Base-by-base conservation (phyloP, 2,329 filamentous ascomycete genomes). In the Arthrobotrys sphaeroides region DNA sequence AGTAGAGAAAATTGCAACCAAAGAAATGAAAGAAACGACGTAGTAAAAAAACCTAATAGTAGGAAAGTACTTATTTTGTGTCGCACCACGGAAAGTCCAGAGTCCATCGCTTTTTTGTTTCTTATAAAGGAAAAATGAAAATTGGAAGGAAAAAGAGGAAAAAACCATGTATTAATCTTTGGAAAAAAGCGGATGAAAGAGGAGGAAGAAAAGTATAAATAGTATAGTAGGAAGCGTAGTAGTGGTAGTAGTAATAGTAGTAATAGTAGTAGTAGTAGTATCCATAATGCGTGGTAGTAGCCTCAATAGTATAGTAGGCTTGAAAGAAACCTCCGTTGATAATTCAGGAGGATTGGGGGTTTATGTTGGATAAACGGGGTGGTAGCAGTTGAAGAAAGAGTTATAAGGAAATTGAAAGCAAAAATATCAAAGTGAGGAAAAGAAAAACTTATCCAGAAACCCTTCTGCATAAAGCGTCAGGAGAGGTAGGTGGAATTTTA, bases 341-440 rank as follows among this genome's bases (percentile, higher is more conserved):
- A 57, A 33, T 22, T 80, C 80, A 80, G 83, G 16, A 28, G 45
- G 26, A 24, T n/a, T n/a, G n/a, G n/a, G 53, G 60, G 66, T 70
- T 75, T 64, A 68, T 74, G 53, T 62, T 75, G 67, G 55, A 68
- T 62, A 57, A 57, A 73, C 40, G 26, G 67, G 26, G 51, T 18
- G n/a, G n/a, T 31, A 18, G 51, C 16, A 43, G 47, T 67, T 67
- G 51, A 22, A 13, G n/a, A 36, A 18, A 55, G 38, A 66, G 18
- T n/a, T 3, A 49, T 6, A 64, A 51, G 26, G 12, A 61, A 47
- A 49, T 18, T 13, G 28, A 40, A 49, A 49, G 18, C 24, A 26
- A 18, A 45, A 22, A 67, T 28, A 47, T 26, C 4, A 57, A 36
- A 67, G 40, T 16, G 12, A 55, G 6, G 38, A 45, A 55, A 57